phyloP scores from a whole-genome alignment of 2,329 filamentous ascomycete species.

The Fusarium zealandicum region DNA sequence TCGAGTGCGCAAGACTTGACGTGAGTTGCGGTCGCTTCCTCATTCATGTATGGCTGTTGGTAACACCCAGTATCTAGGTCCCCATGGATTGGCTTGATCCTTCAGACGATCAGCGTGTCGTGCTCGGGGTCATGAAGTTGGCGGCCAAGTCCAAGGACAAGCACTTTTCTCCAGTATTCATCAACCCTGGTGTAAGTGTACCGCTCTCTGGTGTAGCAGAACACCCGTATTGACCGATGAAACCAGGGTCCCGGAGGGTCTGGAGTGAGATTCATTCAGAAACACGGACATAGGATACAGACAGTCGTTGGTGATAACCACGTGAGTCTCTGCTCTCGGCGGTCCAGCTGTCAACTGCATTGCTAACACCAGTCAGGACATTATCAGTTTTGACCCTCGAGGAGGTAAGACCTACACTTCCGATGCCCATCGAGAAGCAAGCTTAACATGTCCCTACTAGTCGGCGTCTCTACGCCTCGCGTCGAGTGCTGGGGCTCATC shows the following conservation, averaged over 20 bases:
- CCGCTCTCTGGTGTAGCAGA: too few relatives aligned
- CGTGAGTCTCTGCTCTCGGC: conserved; percentile 40
- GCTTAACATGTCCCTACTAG: conserved; percentile 20
- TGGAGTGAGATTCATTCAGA: conserved; percentile 48
- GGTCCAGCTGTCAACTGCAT: too few relatives aligned
- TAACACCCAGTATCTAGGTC: conserved; percentile 32
- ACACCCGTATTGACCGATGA: neutral
- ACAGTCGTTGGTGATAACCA: conserved; percentile 56
- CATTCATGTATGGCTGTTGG: neutral
- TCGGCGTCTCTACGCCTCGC: conserved; percentile 58
- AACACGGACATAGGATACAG: conserved; percentile 48
- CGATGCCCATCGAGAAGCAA: neutral
- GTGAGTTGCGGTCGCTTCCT: conserved; percentile 25
- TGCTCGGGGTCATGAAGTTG: conserved; percentile 45
- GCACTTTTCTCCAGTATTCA: conserved; percentile 44
- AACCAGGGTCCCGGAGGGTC: conserved; percentile 58
- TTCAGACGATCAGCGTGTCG: conserved; percentile 39
- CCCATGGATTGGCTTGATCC: conserved; percentile 48
- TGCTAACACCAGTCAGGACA: conserved; percentile 45
- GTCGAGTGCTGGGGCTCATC: conserved; percentile 59
- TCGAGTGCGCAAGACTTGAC: conserved; percentile 47
- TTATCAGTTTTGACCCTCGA: conserved; percentile 60
- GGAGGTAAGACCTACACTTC: conserved; percentile 46
- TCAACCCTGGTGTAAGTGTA: conserved; percentile 46
- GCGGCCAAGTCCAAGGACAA: conserved; percentile 41